phyloP scores from a whole-genome alignment of 331 rosid species.

The Malus hybrid region DNA sequence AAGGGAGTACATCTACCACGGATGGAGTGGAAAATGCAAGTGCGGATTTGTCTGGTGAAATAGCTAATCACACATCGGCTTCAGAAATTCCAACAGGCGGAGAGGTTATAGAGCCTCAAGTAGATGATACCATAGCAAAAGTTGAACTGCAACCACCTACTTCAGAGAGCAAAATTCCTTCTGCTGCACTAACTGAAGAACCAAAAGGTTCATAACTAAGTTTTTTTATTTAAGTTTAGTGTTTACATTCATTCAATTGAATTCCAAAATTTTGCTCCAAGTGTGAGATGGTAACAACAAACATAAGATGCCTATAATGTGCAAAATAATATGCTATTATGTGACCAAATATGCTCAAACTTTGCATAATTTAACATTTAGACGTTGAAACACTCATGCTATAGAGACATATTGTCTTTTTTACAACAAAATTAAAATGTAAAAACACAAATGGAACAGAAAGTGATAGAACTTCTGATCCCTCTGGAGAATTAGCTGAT shows the following conservation, averaged over 20 bases:
- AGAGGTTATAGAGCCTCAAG: slow-evolving; percentile 28
- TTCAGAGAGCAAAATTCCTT: slow-evolving; percentile 27
- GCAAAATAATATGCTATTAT: background rate
- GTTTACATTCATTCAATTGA: background rate
- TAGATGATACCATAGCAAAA: slow-evolving; percentile 25
- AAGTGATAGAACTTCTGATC: slow-evolving; percentile 9
- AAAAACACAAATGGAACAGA: background rate
- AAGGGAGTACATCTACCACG: slow-evolving; percentile 20
- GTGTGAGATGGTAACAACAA: background rate
- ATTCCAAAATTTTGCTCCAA: background rate
- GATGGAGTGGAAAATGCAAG: slow-evolving; percentile 25
- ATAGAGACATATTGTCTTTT: background rate
- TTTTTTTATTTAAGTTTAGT: background rate
- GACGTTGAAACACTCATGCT: background rate
- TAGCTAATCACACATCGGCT: slow-evolving; percentile 14
- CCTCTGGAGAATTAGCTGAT: slow-evolving; percentile 10
- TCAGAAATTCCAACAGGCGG: slow-evolving; percentile 25
- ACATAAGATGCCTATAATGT: background rate
- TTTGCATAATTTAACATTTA: background rate
- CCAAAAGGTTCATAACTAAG: slow-evolving; percentile 34
- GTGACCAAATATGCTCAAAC: background rate
- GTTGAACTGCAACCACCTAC: slow-evolving; percentile 28
- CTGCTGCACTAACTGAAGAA: slow-evolving; percentile 30
- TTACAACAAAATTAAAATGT: background rate
- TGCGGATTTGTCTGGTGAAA: slow-evolving; percentile 29